Base-by-base conservation (phyloP, 768 basidiomycete genomes). In the Agrocybe praecox region DNA sequence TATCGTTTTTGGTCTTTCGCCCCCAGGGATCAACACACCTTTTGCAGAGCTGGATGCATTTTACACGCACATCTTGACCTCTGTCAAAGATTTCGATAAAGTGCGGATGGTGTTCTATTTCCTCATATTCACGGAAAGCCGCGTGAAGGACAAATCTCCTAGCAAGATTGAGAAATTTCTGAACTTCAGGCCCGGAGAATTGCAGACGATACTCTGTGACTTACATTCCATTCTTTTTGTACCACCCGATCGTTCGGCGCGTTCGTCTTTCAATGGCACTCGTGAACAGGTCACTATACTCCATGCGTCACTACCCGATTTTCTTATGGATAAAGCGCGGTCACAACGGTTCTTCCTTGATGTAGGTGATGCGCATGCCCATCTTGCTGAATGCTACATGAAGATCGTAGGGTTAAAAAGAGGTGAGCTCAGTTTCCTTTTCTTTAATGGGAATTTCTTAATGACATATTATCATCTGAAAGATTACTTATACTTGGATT, bases 241-340 rank as follows among this genome's bases (percentile, higher is more conserved):
- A 5, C 52, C 40, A 40, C 52, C 40, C 14, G 54, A 45, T 2
- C 22, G 51, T 47, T 42, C 52, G 4, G 36, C n/a, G 12, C 36
- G 36, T 3, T 40, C 36, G 6, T 40, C 36, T 14, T 40, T 40
- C 36, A 40, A 40, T 40, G 36, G 36, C 14, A 14, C 36, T 40
- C 36, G 36, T 12, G 36, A 40, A 40, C 49, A 57, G 1, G 52
- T 62, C 19, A 55, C 45, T 26, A 33, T 62, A 15, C 47, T 55
- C 21, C 62, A 63, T 47, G 62, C 62, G 8, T 63, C 60, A 14
- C 45, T 66, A 15, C 32, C 45, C 11, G 65, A 66, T 33, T 66
- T 57, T 56, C 45, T 66, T 6, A 36, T 62, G 15, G 57, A 66
- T 23, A 34, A 14, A 6, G 33, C 49, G 26, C 52, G 65, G 4